Evolutionary conservation across 106 monocot genomes (phyloP).

Genomic region (Alisma plantagoaquatica): DNA sequence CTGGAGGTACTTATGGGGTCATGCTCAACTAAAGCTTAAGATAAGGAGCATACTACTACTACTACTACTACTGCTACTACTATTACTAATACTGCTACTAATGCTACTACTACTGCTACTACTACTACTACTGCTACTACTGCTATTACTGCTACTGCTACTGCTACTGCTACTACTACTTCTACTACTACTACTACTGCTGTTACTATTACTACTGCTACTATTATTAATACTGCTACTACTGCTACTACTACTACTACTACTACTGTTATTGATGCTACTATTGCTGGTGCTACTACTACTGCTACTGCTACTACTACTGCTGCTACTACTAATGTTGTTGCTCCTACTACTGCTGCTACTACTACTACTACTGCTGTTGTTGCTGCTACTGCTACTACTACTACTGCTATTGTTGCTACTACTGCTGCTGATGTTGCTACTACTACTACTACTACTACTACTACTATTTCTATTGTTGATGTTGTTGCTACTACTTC

Average conservation of each 20-base stretch:
- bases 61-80: background rate
- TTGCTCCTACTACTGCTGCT: background rate
- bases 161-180: background rate
- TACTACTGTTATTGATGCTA: background rate
- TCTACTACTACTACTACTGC: background rate
- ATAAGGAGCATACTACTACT: background rate
- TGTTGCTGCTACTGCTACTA: too few species aligned
- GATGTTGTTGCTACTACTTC: too few species aligned
- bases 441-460: too few species aligned
- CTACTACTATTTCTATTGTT: too few species aligned
- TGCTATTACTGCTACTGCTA: background rate
- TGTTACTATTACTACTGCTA: background rate
- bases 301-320: background rate
- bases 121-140: background rate
- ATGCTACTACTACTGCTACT: background rate
- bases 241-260: background rate
- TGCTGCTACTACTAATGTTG: background rate
- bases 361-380: background rate
- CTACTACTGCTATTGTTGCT: too few species aligned
- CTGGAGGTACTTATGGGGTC: too few species aligned
- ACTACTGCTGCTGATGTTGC: too few species aligned
- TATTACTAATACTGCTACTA: background rate
- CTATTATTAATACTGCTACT: background rate
- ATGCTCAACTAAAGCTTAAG: too few species aligned
- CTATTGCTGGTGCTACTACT: background rate